These are phyloP conservation scores for Cercospora zeae-maydis DNA, from an alignment of 2,329 filamentous ascomycete species.

Conservation along the genomic window DNA sequence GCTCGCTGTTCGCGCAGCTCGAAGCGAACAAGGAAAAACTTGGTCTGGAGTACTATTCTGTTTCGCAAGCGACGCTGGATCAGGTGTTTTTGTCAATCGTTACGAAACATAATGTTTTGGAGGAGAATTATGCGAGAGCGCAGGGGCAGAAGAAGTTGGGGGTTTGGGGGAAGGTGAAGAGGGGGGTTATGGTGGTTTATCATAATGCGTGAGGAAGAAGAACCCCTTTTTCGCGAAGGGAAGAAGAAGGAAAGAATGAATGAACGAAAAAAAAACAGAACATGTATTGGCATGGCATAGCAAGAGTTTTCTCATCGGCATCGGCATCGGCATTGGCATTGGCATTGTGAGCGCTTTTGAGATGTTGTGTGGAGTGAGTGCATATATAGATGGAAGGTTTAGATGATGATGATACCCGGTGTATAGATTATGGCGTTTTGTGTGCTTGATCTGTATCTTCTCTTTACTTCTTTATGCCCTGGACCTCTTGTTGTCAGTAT, in stretches of 20 bases:
- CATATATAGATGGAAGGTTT: not conserved
- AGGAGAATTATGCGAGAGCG: conserved; percentile 53
- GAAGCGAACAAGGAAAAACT: conserved; percentile 67
- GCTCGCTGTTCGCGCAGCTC: conserved; percentile 65
- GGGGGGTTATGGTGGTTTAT: conserved; percentile 18
- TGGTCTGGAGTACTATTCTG: conserved; percentile 80
- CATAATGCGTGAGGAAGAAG: conserved; percentile 19
- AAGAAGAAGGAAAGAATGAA: not conserved
- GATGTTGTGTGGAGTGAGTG: not conserved
- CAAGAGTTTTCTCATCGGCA: not conserved
- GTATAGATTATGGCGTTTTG: not conserved
- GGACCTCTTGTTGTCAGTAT: too few species aligned
- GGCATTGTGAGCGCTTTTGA: not conserved
- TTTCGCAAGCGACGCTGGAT: conserved; percentile 81
- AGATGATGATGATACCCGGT: conserved; percentile 1
- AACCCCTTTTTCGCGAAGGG: not conserved
- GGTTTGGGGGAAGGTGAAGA: conserved; percentile 19
- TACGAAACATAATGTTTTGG: conserved; percentile 70
- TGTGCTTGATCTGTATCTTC: not conserved
- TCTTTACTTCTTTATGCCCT: too few species aligned
- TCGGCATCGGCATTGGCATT: not conserved
- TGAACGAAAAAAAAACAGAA: not conserved
- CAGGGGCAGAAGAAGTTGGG: conserved; percentile 16
- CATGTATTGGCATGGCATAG: not conserved
- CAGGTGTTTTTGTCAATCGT: conserved; percentile 89